Percentiles rank a stretch among this genome's conserved stretches.
Evolutionary conservation across 192 early-diverging fungal species (phyloP).

Genomic region (Backusella liffmaniae): DNA sequence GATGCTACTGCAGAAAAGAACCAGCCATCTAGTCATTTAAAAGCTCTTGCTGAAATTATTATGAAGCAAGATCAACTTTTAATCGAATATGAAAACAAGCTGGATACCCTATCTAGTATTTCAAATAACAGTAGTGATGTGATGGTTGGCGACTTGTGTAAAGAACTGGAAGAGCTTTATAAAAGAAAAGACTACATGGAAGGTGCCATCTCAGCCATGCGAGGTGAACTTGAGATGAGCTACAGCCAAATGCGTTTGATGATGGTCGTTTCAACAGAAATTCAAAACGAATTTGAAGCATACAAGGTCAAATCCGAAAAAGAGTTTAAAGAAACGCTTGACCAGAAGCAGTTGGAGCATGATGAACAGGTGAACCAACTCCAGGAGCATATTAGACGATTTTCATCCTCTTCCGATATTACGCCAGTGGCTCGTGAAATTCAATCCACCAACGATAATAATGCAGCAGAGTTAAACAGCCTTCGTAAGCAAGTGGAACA

Average conservation of each 20-base stretch:
- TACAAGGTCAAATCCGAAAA: background rate
- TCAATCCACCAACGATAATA: background rate
- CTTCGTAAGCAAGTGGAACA: background rate
- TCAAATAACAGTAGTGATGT: background rate
- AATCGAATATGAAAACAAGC: conserved; percentile 4
- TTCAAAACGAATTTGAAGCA: conserved; percentile 23
- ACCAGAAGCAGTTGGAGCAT: background rate
- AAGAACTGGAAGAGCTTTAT: background rate
- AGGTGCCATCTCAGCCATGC: conserved; percentile 1
- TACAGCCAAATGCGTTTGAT: conserved; percentile 24
- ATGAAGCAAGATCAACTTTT: conserved; percentile 18
- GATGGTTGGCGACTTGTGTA: background rate
- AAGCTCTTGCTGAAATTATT: conserved; percentile 10
- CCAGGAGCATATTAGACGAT: background rate
- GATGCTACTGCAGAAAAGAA: background rate
- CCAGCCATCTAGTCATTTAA: background rate
- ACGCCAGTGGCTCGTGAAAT: background rate
- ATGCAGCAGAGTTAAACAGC: background rate
- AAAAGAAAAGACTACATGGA: conserved; percentile 11
- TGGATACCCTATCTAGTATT: background rate
- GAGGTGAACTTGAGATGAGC: conserved; percentile 15
- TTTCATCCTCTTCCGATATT: background rate
- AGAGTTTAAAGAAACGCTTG: background rate
- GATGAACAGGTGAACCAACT: background rate
- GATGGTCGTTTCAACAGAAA: conserved; percentile 27